These are phyloP conservation scores for Nitzschia palea DNA, from an alignment of 108 stramenopile species.

Conservation along the genomic window DNA sequence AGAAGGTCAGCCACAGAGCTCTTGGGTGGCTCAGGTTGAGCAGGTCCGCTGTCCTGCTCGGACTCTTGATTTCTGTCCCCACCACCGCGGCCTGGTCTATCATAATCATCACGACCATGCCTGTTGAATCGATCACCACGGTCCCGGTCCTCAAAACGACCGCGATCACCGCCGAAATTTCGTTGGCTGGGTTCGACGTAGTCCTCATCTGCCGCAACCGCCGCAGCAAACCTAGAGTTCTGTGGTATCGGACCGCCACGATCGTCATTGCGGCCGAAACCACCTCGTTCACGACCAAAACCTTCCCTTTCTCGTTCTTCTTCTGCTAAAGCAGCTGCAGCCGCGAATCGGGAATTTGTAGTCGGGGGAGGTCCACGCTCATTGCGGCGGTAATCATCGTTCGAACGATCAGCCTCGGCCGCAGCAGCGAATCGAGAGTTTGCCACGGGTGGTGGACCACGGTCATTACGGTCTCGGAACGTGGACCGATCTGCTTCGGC, in stretches of 20 bases:
- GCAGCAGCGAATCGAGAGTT: constrained; percentile 59
- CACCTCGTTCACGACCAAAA: constrained; percentile 20
- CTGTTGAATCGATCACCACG: constrained; percentile 36
- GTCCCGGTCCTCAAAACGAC: constrained; percentile 28
- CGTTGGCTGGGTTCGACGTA: constrained; percentile 34
- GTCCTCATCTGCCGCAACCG: constrained; percentile 46
- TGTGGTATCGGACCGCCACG: constrained; percentile 55
- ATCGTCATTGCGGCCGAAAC: constrained; percentile 17
- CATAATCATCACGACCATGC: constrained; percentile 32
- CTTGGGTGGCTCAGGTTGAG: constrained; percentile 18
- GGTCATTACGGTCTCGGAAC: constrained; percentile 39
- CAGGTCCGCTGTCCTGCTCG: constrained; percentile 21
- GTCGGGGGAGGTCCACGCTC: constrained; percentile 62
- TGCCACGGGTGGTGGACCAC: constrained; percentile 51
- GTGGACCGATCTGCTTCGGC: constrained; percentile 44
- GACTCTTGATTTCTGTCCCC: constrained; percentile 39
- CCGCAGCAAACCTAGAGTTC: constrained; percentile 65
- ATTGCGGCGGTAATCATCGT: constrained; percentile 19
- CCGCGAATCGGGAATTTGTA: constrained; percentile 68
- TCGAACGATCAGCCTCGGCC: constrained; percentile 37
- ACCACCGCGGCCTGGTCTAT: constrained; percentile 25
- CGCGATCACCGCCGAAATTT: constrained; percentile 11
- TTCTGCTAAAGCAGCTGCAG: constrained; percentile 48
- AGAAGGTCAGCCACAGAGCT: constrained; percentile 33
- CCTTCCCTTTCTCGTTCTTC: constrained; percentile 36